These are phyloP conservation scores for Nothophytophthora sp. DNA, from an alignment of 352 stramenopile species.

Conservation along the genomic window DNA sequence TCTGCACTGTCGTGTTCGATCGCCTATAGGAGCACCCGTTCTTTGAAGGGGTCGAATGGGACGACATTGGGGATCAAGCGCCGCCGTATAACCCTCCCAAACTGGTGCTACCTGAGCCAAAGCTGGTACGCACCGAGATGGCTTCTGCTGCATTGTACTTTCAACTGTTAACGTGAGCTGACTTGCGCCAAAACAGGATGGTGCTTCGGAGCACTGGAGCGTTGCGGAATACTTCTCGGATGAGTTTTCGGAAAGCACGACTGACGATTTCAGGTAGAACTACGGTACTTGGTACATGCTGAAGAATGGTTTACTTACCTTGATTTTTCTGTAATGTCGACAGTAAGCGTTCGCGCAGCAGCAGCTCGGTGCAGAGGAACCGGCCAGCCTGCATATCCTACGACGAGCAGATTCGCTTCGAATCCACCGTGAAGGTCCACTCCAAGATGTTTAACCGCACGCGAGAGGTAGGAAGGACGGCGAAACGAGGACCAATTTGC, in stretches of 20 bases:
- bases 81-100: constrained; percentile 61
- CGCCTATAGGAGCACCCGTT: constrained; percentile 75
- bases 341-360: constrained; percentile 61
- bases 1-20: not conserved
- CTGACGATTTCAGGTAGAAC: constrained; percentile 62
- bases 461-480: constrained; percentile 51
- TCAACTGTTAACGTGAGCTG: no score
- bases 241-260: constrained; percentile 78
- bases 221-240: constrained; percentile 83
- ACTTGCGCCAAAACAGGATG: constrained; percentile 61
- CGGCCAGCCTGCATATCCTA: constrained; percentile 59
- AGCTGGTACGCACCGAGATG: constrained; percentile 49
- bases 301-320: not conserved
- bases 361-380: constrained; percentile 56
- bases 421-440: constrained; percentile 78
- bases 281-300: not conserved
- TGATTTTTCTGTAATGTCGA: constrained; percentile 7
- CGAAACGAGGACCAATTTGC: no score
- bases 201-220: constrained; percentile 74
- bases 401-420: constrained; percentile 69
- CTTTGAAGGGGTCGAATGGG: constrained; percentile 82
- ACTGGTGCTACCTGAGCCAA: constrained; percentile 61
- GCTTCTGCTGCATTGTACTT: no score
- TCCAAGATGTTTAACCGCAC: constrained; percentile 81
- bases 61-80: constrained; percentile 45